Evolutionary conservation across 257 asterid genomes (phyloP).

Genomic region (Solanum pinnatisectum): DNA sequence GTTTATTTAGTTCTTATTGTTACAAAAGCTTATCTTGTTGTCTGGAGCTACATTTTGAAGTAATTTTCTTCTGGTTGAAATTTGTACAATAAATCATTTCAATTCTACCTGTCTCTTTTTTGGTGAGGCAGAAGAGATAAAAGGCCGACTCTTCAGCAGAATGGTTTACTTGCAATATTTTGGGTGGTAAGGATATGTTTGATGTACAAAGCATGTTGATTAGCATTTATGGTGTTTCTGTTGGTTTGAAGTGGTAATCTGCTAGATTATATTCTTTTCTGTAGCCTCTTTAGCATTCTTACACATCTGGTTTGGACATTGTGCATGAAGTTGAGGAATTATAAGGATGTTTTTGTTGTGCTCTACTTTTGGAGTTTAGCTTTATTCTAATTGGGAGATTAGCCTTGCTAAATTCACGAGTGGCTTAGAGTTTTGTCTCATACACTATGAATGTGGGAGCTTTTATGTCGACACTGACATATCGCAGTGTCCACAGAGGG

Average conservation of each 20-base stretch:
- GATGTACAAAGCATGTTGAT: conserved; percentile 21
- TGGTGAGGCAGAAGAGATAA: conserved; percentile 42
- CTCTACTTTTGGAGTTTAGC: not conserved
- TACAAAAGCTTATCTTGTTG: conserved; percentile 6
- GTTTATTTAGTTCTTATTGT: conserved; percentile 1
- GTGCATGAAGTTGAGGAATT: not conserved
- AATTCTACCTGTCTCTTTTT: conserved; percentile 35
- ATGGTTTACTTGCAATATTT: conserved; percentile 31
- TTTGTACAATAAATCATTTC: conserved; percentile 40
- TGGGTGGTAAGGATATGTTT: conserved; percentile 44
- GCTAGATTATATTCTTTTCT: not conserved
- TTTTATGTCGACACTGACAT: not conserved
- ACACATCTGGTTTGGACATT: not conserved
- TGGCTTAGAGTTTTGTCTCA: not conserved
- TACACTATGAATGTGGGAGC: not conserved
- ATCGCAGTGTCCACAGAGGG: not conserved
- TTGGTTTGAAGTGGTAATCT: not conserved
- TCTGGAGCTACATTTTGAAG: conserved; percentile 19
- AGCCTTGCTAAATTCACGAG: not conserved
- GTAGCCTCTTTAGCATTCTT: not conserved
- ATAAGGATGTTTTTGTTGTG: not conserved
- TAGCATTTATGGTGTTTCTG: not conserved
- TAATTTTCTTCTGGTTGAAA: conserved; percentile 38
- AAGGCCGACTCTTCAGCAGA: conserved; percentile 38
- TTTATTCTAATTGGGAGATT: not conserved